These are phyloP conservation scores for Singerocomus inundabilis DNA, from an alignment of 1,284 basidiomycete species.

Conservation along the genomic window DNA sequence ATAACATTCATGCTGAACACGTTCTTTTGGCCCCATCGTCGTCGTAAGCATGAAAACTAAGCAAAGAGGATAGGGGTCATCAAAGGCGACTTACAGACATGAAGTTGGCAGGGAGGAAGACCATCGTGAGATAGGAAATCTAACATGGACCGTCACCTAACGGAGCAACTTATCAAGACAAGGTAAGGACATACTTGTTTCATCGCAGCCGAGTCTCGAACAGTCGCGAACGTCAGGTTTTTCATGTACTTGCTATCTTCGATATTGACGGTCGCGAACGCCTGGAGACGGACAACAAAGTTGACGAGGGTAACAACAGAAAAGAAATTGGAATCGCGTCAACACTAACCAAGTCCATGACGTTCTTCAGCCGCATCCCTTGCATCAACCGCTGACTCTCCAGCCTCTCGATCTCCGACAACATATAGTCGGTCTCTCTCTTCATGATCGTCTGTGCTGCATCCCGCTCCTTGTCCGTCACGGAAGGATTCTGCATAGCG, in stretches of 20 bases:
- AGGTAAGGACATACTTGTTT: slow-evolving; percentile 41
- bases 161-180: no score
- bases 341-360: slow-evolving; percentile 57
- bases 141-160: no score
- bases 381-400: slow-evolving; percentile 44
- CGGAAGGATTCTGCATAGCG: slow-evolving; percentile 30
- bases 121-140: slow-evolving; percentile 54
- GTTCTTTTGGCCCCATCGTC: slow-evolving; percentile 24
- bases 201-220: slow-evolving; percentile 50
- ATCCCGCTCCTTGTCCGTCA: slow-evolving; percentile 18
- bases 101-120: slow-evolving; percentile 55
- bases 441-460: slow-evolving; percentile 33
- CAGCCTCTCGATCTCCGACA: slow-evolving; percentile 47
- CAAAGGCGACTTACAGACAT: slow-evolving; percentile 42
- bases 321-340: no score
- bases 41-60: no score
- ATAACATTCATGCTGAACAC: slow-evolving; percentile 50
- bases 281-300: slow-evolving; percentile 34
- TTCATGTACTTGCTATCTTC: slow-evolving; percentile 49
- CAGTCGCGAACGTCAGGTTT: slow-evolving; percentile 45
- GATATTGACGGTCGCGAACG: slow-evolving; percentile 50
- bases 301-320: neutral
- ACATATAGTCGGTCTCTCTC: slow-evolving; percentile 43
- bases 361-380: slow-evolving; percentile 48
- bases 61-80: neutral